Evolutionary conservation across 495 filamentous ascomycete species (phyloP).

Genomic region (Trichoderma virens): DNA sequence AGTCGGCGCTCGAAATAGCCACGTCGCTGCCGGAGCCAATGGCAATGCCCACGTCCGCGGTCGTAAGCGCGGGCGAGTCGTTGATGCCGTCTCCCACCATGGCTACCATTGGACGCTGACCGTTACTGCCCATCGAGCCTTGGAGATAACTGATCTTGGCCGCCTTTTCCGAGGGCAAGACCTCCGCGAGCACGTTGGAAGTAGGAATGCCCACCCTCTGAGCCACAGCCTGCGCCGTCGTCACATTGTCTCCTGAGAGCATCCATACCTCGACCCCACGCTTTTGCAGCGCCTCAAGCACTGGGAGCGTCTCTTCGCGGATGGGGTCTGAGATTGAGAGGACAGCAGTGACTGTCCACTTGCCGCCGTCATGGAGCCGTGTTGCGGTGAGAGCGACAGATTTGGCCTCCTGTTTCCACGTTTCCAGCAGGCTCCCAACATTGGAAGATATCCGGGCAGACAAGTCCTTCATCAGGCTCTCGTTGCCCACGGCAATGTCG

Average conservation of each 20-base stretch:
- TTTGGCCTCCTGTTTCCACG: slow-evolving; percentile 64
- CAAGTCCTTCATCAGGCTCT: slow-evolving; percentile 55
- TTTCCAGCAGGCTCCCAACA: slow-evolving; percentile 42
- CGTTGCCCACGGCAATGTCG: slow-evolving; percentile 78
- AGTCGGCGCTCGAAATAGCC: slow-evolving; percentile 71
- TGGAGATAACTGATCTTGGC: slow-evolving; percentile 77
- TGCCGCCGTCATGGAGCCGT: slow-evolving; percentile 12
- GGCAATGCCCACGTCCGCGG: slow-evolving; percentile 76
- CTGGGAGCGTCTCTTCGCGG: slow-evolving; percentile 60
- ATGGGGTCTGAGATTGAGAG: slow-evolving; percentile 65
- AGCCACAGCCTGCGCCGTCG: slow-evolving; percentile 71
- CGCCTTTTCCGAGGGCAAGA: slow-evolving; percentile 80
- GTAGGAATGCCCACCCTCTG: slow-evolving; percentile 64
- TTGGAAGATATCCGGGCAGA: slow-evolving; percentile 22
- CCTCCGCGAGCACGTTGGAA: slow-evolving; percentile 75
- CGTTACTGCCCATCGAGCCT: slow-evolving; percentile 39
- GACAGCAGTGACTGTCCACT: slow-evolving; percentile 39
- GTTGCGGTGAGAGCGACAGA: slow-evolving; percentile 65
- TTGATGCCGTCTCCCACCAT: slow-evolving; percentile 84
- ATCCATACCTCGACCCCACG: slow-evolving; percentile 73
- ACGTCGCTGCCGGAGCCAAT: slow-evolving; percentile 80
- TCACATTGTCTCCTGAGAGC: slow-evolving; percentile 80
- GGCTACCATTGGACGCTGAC: slow-evolving; percentile 32
- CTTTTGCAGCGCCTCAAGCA: slow-evolving; percentile 60
- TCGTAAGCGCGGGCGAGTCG: slow-evolving; percentile 73